Evolutionary conservation across 2,329 filamentous ascomycete species (phyloP).

Genomic region (Talaromyces albobiverticillius): DNA sequence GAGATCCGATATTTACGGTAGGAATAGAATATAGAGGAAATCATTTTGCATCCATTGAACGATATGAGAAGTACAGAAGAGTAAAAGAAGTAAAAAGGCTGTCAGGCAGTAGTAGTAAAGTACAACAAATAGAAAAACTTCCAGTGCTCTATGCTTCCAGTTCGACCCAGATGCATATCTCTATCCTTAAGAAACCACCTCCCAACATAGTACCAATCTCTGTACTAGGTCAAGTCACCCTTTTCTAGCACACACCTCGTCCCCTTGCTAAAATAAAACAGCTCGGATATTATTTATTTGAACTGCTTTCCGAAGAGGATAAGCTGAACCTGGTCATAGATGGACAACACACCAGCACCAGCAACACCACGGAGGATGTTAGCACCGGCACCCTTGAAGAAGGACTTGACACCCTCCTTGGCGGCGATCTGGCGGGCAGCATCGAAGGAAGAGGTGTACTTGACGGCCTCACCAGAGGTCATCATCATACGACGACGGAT

Average conservation of each 20-base stretch:
- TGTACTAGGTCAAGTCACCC: conserved; percentile 7
- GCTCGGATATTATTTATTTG: conserved; percentile 52
- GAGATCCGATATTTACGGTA: too few relatives aligned
- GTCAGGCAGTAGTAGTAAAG: conserved; percentile 44
- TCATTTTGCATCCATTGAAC: conserved; percentile 11
- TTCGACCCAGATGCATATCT: conserved; percentile 37
- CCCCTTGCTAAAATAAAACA: not conserved
- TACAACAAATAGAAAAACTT: conserved; percentile 46
- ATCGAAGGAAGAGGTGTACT: conserved; percentile 97
- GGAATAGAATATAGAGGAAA: conserved; percentile 9
- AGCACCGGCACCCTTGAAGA: conserved; percentile 99
- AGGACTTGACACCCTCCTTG: conserved; percentile 94
- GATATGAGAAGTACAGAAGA: conserved; percentile 23
- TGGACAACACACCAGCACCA: conserved; percentile 99
- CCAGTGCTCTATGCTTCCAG: conserved; percentile 45
- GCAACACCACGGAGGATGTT: conserved; percentile 99
- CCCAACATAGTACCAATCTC: conserved; percentile 18
- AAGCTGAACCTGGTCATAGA: conserved; percentile 99
- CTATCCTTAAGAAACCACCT: conserved; percentile 40
- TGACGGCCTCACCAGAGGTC: conserved; percentile 95
- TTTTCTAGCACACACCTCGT: conserved; percentile 9
- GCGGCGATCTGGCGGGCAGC: conserved; percentile 94
- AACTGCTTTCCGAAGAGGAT: conserved; percentile 99
- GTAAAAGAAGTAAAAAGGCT: conserved; percentile 35
- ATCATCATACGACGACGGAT: conserved; percentile 99